Percentiles rank a stretch among this genome's conserved stretches.
Conservation (phyloP, 345 rosid species). For the Hibiscus syriacus region DNA sequence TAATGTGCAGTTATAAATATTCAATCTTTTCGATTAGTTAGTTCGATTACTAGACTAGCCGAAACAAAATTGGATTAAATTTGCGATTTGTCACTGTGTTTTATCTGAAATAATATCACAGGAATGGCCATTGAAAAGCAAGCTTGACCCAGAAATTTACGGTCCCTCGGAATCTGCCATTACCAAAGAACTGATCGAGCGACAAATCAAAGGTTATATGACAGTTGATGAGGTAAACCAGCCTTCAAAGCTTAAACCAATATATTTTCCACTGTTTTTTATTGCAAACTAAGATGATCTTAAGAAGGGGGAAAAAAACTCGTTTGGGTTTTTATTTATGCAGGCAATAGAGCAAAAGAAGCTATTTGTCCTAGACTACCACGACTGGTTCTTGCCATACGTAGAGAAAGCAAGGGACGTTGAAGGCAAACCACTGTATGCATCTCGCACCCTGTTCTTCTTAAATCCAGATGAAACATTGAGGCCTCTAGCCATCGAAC, state of each 20-base stretch:
- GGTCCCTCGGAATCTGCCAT: constrained; percentile 61
- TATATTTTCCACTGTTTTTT: not conserved
- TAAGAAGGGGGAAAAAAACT: not conserved
- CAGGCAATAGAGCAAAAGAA: not conserved
- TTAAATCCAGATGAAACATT: constrained; percentile 30
- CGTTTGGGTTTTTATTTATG: not conserved
- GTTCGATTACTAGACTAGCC: constrained; percentile 19
- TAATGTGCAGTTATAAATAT: no score
- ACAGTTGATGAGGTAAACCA: constrained; percentile 41
- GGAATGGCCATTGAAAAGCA: constrained; percentile 85
- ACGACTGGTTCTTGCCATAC: constrained; percentile 44
- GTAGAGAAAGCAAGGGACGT: constrained; percentile 43
- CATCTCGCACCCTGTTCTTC: constrained; percentile 50
- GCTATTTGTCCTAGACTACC: constrained; percentile 13
- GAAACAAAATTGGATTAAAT: no score
- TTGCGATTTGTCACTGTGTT: no score
- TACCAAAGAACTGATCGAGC: constrained; percentile 45
- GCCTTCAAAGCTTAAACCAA: not conserved
- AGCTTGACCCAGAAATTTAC: constrained; percentile 53
- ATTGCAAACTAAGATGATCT: no score
- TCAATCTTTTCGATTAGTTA: no score
- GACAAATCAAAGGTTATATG: constrained; percentile 44
- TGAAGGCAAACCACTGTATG: constrained; percentile 38
- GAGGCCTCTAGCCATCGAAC: constrained; percentile 47
- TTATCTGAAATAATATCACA: no score